Conservation (phyloP, 768 basidiomycete species). For the Rhodotorula sphaerocarpa region DNA sequence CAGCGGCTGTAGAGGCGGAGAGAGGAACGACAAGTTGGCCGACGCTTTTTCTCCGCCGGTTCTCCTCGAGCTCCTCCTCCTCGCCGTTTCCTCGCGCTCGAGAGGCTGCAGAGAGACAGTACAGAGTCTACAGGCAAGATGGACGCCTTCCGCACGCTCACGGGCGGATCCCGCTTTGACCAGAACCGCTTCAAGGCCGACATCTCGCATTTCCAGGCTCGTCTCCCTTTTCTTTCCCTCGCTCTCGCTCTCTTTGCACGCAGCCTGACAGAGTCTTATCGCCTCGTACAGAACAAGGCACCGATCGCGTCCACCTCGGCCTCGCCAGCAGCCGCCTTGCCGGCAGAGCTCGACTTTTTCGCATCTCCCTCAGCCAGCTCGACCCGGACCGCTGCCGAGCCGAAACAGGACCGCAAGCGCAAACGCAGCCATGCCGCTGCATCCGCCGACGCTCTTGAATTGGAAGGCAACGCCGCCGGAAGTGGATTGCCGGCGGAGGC, state of each 20-base stretch:
- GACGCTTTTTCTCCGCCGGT: too few relatives aligned
- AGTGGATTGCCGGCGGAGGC: conserved; percentile 30
- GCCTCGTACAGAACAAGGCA: conserved; percentile 3
- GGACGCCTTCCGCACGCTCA: conserved; percentile 84
- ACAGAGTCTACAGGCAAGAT: conserved; percentile 43
- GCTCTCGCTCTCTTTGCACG: not conserved
- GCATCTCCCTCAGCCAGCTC: conserved; percentile 51
- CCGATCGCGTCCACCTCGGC: conserved; percentile 32
- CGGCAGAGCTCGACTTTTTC: conserved; percentile 80
- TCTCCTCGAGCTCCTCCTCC: not conserved
- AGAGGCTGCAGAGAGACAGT: too few relatives aligned
- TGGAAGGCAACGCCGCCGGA: too few relatives aligned
- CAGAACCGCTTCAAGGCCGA: conserved; percentile 65
- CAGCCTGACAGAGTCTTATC: not conserved
- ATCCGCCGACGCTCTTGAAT: too few relatives aligned
- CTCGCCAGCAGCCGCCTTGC: conserved; percentile 46
- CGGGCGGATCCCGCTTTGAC: conserved; percentile 78
- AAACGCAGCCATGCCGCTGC: conserved; percentile 5
- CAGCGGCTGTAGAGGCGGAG: too few relatives aligned
- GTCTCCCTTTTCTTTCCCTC: not conserved
- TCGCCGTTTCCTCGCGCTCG: too few relatives aligned
- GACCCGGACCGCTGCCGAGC: conserved; percentile 26
- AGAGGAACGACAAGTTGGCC: too few relatives aligned
- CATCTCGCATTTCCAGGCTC: too few relatives aligned
- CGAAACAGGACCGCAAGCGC: conserved; percentile 36